Conservation (phyloP, 2,329 filamentous ascomycete genomes). For the Exophiala oligosperma region DNA sequence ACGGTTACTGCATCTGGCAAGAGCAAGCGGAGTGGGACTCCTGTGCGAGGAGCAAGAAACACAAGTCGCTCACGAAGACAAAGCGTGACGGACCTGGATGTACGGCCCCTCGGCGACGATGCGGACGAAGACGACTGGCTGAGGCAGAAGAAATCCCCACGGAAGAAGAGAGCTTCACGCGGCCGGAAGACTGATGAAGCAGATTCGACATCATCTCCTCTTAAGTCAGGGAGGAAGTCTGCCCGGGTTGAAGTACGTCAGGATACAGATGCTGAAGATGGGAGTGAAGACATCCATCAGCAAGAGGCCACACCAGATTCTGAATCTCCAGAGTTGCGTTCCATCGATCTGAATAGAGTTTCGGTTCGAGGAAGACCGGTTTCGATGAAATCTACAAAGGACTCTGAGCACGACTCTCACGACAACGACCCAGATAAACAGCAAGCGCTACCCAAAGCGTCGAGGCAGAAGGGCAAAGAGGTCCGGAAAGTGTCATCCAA, state of each 20-base stretch:
- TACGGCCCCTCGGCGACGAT: slow-evolving; percentile 28
- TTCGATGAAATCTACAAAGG: slow-evolving; percentile 16
- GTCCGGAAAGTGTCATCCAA: slow-evolving; percentile 26
- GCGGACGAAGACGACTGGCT: slow-evolving; percentile 28
- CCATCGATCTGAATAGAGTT: slow-evolving; percentile 26
- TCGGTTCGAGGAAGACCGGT: slow-evolving; percentile 16
- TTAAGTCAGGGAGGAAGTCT: not conserved
- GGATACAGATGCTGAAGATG: slow-evolving; percentile 20
- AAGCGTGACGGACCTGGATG: slow-evolving; percentile 29
- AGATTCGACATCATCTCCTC: not conserved
- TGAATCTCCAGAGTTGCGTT: slow-evolving; percentile 17
- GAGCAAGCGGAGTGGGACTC: slow-evolving; percentile 22
- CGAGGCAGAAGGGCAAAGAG: slow-evolving; percentile 5
- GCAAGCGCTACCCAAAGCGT: not conserved
- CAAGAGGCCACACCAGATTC: not conserved
- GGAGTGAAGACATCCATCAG: slow-evolving; percentile 1
- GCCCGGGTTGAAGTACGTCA: slow-evolving; percentile 13
- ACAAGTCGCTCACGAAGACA: slow-evolving; percentile 20
- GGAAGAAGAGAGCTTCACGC: slow-evolving; percentile 17
- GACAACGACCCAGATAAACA: not conserved
- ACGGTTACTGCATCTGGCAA: slow-evolving; percentile 4
- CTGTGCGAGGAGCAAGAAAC: slow-evolving; percentile 10
- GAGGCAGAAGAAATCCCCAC: slow-evolving; percentile 23
- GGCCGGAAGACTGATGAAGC: slow-evolving; percentile 2
- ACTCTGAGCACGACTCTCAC: not conserved